A percentile compares a stretch with the other conserved stretches of the same genome.
These are phyloP conservation scores for Solanum stenotomum DNA, from an alignment of 257 asterid genomes.

Conservation along the genomic window DNA sequence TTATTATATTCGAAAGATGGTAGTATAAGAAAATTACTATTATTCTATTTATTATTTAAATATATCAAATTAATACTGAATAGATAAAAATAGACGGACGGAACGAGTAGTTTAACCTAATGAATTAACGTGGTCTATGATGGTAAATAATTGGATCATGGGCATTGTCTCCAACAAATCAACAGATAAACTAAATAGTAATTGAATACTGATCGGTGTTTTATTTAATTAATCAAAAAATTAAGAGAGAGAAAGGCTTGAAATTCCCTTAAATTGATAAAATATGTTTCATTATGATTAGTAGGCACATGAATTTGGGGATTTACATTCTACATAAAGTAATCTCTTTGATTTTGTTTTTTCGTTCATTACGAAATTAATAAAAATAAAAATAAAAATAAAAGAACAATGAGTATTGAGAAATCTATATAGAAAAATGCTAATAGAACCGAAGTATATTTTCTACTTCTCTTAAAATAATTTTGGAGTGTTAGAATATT, in stretches of 20 bases:
- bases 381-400: background rate
- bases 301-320: background rate
- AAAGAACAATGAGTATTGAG: background rate
- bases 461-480: background rate
- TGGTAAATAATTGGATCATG: background rate
- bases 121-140: background rate
- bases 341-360: background rate
- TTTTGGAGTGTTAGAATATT: background rate
- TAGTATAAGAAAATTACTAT: background rate
- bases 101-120: background rate
- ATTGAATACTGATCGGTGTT: background rate
- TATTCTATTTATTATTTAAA: background rate
- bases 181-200: background rate
- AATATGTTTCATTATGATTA: background rate
- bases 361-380: background rate
- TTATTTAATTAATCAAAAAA: background rate
- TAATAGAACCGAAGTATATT: background rate
- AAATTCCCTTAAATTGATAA: background rate
- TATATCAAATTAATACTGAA: background rate
- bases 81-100: background rate
- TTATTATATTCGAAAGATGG: background rate
- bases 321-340: background rate
- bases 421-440: background rate
- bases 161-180: background rate
- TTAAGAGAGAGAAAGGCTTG: background rate